Base-by-base conservation (phyloP, 148 eudicot species). In the Persicaria tinctoria region DNA sequence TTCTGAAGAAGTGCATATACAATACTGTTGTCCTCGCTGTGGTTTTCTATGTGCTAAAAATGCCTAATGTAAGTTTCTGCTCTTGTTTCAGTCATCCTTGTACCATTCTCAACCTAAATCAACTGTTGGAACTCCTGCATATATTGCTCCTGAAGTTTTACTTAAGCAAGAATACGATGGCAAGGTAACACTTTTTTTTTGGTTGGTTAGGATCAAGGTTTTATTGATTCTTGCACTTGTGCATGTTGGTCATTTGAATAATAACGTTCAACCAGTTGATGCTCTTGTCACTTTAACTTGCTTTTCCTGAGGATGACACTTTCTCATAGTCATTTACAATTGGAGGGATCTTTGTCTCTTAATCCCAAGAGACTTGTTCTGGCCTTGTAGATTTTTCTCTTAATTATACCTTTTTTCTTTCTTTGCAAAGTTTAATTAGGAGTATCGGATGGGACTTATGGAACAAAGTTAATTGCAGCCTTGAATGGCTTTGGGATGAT, bases 61-160 rank as follows among this genome's bases (percentile, higher is more conserved):
- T 55, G 71, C 41, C 41, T 59, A 41, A 55, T 32, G 16, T 53
- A 56, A 10, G 56, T 77, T 53, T 80, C 73, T 77, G 23, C 73
- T 54, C 70, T 66, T 48, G 54, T 73, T 77, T 9, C 88, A 93
- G 98, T 93, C 98, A 45, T 86, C 98, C 12, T 84, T 93, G 70
- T 87, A 91, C 83, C 98, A 93, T 80, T 93, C 98, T 27, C 97
- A 93, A 84, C 98, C 98, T 41, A 93, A 91, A 78, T 93, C 98
- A 49, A 91, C 93, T 6, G 98, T 93, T 82, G 98, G 98, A 46
- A 93, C 97, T 76, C 97, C 97, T 76, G 98, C 97, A 64, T 93
- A 93, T 80, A 91, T 93, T 83, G 97, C 97, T 81, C 98, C 98
- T 20, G 98, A 93, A 81, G 98, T 93, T 45, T 81, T 93, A 78